Evolutionary conservation across 139 green algal genomes (phyloP).

Genomic region (Closterium sp.): DNA sequence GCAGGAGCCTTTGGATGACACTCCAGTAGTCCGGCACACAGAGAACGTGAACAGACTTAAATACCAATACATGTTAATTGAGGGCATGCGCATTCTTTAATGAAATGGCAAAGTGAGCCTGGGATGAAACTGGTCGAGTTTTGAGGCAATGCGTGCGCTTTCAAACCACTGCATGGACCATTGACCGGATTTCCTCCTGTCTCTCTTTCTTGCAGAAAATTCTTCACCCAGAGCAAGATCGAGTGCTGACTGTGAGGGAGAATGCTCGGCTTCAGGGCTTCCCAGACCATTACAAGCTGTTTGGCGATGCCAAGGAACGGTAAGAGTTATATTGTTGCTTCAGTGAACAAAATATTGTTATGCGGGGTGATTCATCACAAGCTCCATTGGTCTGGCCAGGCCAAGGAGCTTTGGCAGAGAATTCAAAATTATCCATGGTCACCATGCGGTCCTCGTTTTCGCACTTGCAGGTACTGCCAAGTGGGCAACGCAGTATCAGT

Average conservation of each 20-base stretch:
- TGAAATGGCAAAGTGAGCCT: too few relatives aligned
- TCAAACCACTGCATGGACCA: too few relatives aligned
- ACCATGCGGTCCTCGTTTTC: background rate
- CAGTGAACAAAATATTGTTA: background rate
- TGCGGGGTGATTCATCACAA: background rate
- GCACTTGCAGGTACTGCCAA: slow-evolving; percentile 56
- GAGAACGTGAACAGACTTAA: too few relatives aligned
- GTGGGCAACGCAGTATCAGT: slow-evolving; percentile 78
- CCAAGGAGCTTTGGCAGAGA: background rate
- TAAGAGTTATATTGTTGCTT: background rate
- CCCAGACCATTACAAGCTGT: slow-evolving; percentile 71
- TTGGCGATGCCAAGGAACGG: slow-evolving; percentile 39
- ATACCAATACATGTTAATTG: too few relatives aligned
- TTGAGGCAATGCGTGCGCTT: too few relatives aligned
- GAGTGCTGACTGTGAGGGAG: slow-evolving; percentile 70
- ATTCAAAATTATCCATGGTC: background rate
- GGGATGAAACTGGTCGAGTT: too few relatives aligned
- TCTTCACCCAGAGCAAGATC: slow-evolving; percentile 53
- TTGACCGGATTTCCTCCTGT: background rate
- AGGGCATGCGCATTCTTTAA: too few relatives aligned
- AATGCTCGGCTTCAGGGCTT: slow-evolving; percentile 75
- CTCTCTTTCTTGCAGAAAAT: background rate
- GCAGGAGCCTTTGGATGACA: too few relatives aligned
- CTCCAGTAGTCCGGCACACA: too few relatives aligned
- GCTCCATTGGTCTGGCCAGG: background rate